phyloP scores from a whole-genome alignment of 2,329 filamentous ascomycete species.

The Cladosporium sphaerospermum region DNA sequence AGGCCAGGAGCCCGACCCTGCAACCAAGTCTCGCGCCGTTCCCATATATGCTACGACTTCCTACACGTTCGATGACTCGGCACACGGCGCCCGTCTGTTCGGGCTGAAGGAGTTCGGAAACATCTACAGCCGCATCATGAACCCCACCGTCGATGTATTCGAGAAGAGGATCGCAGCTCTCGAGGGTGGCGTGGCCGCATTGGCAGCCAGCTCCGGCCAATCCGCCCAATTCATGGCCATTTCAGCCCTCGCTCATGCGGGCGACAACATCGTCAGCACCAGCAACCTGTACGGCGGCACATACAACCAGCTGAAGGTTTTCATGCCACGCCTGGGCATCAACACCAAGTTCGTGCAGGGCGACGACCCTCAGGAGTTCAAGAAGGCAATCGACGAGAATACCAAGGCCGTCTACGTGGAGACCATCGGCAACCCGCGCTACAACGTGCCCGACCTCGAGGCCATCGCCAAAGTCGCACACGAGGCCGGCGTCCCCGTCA shows the following conservation, averaged over 20 bases:
- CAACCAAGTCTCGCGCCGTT: constrained; percentile 82
- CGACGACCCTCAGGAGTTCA: constrained; percentile 73
- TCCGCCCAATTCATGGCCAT: constrained; percentile 89
- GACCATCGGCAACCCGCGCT: constrained; percentile 87
- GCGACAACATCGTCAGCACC: constrained; percentile 90
- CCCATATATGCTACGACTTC: constrained; percentile 95
- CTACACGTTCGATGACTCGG: constrained; percentile 90
- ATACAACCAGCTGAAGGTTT: constrained; percentile 95
- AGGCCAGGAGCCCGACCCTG: constrained; percentile 72
- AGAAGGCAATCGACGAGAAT: constrained; percentile 77
- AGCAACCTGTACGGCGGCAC: constrained; percentile 90
- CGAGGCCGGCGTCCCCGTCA: constrained; percentile 52
- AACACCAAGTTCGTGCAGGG: constrained; percentile 80
- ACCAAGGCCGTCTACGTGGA: constrained; percentile 92
- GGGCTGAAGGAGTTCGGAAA: constrained; percentile 96
- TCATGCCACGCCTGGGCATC: constrained; percentile 80
- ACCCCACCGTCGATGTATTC: constrained; percentile 92
- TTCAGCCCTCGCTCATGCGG: constrained; percentile 72
- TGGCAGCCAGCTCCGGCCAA: constrained; percentile 81
- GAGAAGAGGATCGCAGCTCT: constrained; percentile 95
- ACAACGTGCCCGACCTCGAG: constrained; percentile 88
- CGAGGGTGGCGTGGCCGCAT: constrained; percentile 81
- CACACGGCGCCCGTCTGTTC: constrained; percentile 89
- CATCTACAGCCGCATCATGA: constrained; percentile 96
- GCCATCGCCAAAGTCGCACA: constrained; percentile 77